phyloP scores from a whole-genome alignment of 2,329 filamentous ascomycete genomes.

The Aspergillus quadrilineatus region DNA sequence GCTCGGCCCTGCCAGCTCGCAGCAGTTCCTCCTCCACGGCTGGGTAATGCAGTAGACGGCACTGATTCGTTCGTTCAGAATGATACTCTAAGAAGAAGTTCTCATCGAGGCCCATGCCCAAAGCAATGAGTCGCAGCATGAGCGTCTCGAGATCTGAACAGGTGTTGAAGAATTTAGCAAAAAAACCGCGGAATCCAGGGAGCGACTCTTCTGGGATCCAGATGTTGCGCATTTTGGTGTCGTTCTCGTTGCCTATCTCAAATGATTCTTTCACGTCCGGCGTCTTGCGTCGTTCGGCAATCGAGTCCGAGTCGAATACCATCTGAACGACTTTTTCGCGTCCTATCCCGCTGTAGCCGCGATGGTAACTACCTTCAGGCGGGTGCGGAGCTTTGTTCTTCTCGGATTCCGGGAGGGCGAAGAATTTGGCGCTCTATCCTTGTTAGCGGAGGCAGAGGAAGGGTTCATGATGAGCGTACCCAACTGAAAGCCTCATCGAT shows the following conservation, averaged over 20 bases:
- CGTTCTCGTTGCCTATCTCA: conserved; percentile 47
- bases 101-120: neutral
- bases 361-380: conserved; percentile 1
- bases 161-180: conserved; percentile 35
- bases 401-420: conserved; percentile 1
- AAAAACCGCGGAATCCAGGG: conserved; percentile 41
- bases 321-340: conserved; percentile 4
- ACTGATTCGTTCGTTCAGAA: conserved; percentile 13
- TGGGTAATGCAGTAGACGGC: conserved; percentile 18
- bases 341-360: conserved; percentile 2
- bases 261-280: conserved; percentile 33
- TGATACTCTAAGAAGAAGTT: neutral
- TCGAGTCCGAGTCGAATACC: neutral
- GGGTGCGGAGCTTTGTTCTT: conserved; percentile 7
- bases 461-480: neutral
- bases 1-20: neutral
- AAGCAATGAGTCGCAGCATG: neutral
- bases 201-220: conserved; percentile 48
- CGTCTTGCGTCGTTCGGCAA: neutral
- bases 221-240: conserved; percentile 45
- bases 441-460: neutral
- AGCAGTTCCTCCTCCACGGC: conserved; percentile 8
- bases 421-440: conserved; percentile 7
- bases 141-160: conserved; percentile 1
- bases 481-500: conserved; percentile 5